These are phyloP conservation scores for Psidium guajava DNA, from an alignment of 345 rosid genomes.

Conservation along the genomic window DNA sequence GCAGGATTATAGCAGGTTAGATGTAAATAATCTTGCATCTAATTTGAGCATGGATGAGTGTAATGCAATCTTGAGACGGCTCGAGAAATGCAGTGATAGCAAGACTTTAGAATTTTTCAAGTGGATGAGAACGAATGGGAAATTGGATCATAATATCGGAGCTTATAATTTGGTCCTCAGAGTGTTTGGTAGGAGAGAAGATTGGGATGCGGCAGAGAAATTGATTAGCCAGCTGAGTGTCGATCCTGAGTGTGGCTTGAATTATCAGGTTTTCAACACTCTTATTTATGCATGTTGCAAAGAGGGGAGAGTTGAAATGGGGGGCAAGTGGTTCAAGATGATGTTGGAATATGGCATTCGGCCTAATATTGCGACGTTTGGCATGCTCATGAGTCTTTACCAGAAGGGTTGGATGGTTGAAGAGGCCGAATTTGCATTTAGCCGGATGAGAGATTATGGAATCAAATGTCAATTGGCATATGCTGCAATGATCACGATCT, in stretches of 20 bases:
- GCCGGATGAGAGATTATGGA: conserved; percentile 49
- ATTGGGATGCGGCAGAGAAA: conserved; percentile 66
- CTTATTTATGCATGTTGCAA: conserved; percentile 56
- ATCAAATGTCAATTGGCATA: conserved; percentile 77
- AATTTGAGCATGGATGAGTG: conserved; percentile 43
- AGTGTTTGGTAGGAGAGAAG: conserved; percentile 55
- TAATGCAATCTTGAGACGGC: conserved; percentile 49
- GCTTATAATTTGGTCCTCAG: conserved; percentile 72
- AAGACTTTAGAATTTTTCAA: conserved; percentile 53
- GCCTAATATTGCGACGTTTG: conserved; percentile 76
- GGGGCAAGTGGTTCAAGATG: conserved; percentile 62
- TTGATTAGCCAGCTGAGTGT: conserved; percentile 29
- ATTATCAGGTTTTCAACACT: conserved; percentile 59
- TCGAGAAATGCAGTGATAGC: conserved; percentile 50
- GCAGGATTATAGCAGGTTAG: conserved; percentile 15
- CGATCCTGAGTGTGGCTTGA: conserved; percentile 20
- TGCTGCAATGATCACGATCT: conserved; percentile 81
- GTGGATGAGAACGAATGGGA: conserved; percentile 74
- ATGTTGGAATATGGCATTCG: conserved; percentile 58
- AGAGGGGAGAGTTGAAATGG: conserved; percentile 36
- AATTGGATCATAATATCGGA: conserved; percentile 36
- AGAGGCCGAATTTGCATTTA: conserved; percentile 65
- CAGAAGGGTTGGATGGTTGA: conserved; percentile 63
- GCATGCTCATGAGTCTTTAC: conserved; percentile 83
- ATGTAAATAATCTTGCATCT: conserved; percentile 31